These are phyloP conservation scores for Cinchona pubescens DNA, from an alignment of 257 asterid species.

Conservation along the genomic window DNA sequence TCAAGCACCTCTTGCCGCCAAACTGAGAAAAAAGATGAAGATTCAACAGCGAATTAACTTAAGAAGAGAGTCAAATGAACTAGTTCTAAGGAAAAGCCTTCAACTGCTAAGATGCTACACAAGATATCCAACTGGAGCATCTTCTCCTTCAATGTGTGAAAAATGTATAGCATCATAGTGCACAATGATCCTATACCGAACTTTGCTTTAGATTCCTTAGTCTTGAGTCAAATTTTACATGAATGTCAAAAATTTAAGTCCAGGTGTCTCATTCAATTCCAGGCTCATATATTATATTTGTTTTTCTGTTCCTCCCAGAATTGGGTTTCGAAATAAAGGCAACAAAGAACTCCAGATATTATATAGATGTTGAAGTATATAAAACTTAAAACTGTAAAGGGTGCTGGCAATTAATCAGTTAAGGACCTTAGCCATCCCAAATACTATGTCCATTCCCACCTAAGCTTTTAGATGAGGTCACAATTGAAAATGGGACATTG, in stretches of 20 bases:
- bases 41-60: slow-evolving; percentile 9
- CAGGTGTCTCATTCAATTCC: not conserved
- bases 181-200: not conserved
- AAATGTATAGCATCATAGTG: not conserved
- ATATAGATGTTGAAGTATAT: not conserved
- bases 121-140: not conserved
- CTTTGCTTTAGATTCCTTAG: not conserved
- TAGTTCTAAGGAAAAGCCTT: not conserved
- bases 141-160: not conserved
- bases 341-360: not conserved
- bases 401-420: not conserved
- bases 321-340: not conserved
- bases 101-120: not conserved
- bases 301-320: not conserved
- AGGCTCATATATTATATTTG: not conserved
- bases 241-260: not conserved
- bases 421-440: not conserved
- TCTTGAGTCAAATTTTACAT: not conserved
- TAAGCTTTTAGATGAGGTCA: not conserved
- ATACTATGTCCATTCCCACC: not conserved
- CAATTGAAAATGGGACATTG: not conserved
- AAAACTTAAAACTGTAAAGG: too few relatives aligned
- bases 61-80: not conserved
- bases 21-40: slow-evolving; percentile 35
- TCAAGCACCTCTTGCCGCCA: slow-evolving; percentile 72